Evolutionary conservation across 768 basidiomycete species (phyloP).

Genomic region (Russula ochroleuca): DNA sequence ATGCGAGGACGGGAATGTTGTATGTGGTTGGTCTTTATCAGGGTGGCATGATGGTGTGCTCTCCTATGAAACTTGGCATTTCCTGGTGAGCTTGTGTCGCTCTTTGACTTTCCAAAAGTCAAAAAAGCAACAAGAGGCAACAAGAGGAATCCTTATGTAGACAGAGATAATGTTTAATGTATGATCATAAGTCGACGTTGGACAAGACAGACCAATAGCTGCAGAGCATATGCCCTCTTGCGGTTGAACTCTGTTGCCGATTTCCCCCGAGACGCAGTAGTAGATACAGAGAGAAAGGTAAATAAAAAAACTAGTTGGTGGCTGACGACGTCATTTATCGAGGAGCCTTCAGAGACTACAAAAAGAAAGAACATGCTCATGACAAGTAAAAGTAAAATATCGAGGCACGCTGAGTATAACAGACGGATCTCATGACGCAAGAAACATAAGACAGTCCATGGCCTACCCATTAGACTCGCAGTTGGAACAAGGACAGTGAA

Average conservation of each 20-base stretch:
- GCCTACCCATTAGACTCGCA: constrained; percentile 11
- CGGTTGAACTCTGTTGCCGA: background rate
- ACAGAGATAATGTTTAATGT: background rate
- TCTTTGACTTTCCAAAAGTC: no score
- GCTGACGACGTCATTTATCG: constrained; percentile 1
- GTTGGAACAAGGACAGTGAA: constrained; percentile 8
- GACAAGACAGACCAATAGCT: background rate
- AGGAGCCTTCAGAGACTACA: constrained; percentile 15
- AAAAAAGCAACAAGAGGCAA: no score
- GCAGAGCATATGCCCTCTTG: background rate
- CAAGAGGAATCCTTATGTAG: no score
- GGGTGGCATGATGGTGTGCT: constrained; percentile 51
- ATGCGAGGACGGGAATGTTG: constrained; percentile 45
- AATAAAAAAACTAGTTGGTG: constrained; percentile 14
- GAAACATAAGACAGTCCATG: constrained; percentile 7
- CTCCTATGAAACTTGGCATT: no score
- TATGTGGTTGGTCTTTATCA: constrained; percentile 60
- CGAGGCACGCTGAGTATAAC: background rate
- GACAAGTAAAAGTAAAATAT: background rate
- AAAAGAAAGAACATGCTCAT: constrained; percentile 2
- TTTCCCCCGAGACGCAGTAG: constrained; percentile 6
- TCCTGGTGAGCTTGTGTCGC: no score
- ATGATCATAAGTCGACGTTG: background rate
- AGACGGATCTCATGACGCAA: background rate
- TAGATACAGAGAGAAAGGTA: constrained; percentile 18